Percentiles rank a stretch among this genome's conserved stretches.
Evolutionary conservation across 129 eudicot genomes (phyloP).

Genomic region (Flaveria brownii): DNA sequence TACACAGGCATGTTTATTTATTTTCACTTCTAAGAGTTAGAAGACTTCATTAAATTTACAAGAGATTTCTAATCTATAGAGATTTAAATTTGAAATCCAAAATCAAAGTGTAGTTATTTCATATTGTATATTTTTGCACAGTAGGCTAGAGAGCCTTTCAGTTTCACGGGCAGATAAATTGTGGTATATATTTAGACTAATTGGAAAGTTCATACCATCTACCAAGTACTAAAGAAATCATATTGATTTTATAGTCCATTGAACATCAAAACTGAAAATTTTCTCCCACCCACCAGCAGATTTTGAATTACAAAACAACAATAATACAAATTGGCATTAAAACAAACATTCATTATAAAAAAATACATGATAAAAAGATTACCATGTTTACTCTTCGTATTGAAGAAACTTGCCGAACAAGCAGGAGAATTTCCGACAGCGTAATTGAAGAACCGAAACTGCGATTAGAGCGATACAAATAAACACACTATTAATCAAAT

Average conservation of each 20-base stretch:
- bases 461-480: constrained; percentile 16
- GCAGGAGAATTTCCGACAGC: constrained; percentile 21
- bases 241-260: not conserved
- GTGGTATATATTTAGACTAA: not conserved
- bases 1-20: not conserved
- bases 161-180: not conserved
- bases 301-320: not conserved
- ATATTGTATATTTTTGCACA: not conserved
- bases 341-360: constrained; percentile 9
- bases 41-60: not conserved
- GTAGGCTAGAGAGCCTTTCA: too few species aligned
- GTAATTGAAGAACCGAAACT: constrained; percentile 22
- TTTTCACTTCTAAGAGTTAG: not conserved
- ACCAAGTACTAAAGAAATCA: not conserved
- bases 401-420: constrained; percentile 4
- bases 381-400: constrained; percentile 31
- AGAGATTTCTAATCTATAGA: too few species aligned
- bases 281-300: not conserved
- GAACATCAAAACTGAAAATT: not conserved
- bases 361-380: not conserved
- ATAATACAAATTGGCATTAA: constrained; percentile 3
- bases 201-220: not conserved
- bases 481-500: not conserved
- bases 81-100: not conserved
- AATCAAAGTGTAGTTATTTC: not conserved